Evolutionary conservation across 2,329 filamentous ascomycete genomes (phyloP).

Genomic region (Tetracladium maxilliforme): DNA sequence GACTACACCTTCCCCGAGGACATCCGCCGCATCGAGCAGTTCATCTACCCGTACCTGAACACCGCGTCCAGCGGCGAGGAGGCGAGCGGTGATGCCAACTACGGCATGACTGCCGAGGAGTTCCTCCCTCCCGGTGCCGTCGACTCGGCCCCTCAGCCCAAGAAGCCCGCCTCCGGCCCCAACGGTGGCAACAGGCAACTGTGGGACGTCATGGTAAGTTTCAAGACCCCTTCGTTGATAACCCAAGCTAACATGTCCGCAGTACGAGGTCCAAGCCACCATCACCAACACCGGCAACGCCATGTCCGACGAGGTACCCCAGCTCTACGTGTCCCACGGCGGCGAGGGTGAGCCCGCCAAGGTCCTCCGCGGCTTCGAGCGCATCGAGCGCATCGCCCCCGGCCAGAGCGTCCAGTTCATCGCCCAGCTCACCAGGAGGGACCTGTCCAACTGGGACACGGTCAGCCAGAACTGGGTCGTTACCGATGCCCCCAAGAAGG

Average conservation of each 20-base stretch:
- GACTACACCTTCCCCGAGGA: constrained; percentile 55
- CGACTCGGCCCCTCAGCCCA: constrained; percentile 28
- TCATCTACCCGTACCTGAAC: constrained; percentile 36
- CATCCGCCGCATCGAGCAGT: constrained; percentile 31
- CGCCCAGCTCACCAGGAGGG: constrained; percentile 59
- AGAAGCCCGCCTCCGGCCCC: constrained; percentile 45
- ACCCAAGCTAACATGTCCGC: too few relatives aligned
- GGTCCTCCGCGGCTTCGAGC: constrained; percentile 68
- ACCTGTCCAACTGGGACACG: constrained; percentile 78
- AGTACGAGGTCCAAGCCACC: constrained; percentile 33
- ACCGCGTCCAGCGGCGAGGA: constrained; percentile 19
- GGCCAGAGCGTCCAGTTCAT: constrained; percentile 54
- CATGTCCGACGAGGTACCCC: constrained; percentile 37
- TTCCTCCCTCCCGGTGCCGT: constrained; percentile 41
- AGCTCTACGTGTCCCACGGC: constrained; percentile 64
- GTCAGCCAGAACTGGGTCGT: constrained; percentile 68
- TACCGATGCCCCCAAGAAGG: constrained; percentile 12
- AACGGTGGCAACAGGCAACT: constrained; percentile 32
- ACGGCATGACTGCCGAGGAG: constrained; percentile 39
- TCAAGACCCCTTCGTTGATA: too few relatives aligned
- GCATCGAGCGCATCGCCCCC: constrained; percentile 54
- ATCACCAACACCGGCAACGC: constrained; percentile 40
- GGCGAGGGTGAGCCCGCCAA: constrained; percentile 54
- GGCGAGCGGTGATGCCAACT: constrained; percentile 42
- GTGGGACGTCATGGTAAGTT: constrained; percentile 38